Base-by-base conservation (phyloP, 2,329 filamentous ascomycete genomes). In the Scedosporium dehoogii region DNA sequence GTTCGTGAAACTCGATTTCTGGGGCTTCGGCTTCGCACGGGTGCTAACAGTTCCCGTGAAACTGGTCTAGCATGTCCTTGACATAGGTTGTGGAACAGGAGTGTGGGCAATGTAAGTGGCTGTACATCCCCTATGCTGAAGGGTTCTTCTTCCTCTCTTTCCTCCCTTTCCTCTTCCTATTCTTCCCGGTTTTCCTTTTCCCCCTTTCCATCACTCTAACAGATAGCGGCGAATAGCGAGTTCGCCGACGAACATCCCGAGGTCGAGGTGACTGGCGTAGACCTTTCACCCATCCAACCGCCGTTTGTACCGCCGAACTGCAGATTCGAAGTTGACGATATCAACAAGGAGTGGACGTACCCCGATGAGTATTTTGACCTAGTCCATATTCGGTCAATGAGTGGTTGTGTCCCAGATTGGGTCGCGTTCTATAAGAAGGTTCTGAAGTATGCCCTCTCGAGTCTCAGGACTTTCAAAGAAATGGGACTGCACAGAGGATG, bases 301-400 rank as follows among this genome's bases (percentile, higher is more conserved):
- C 74, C 73, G 16, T 82, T 74, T 70, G 79, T 86, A 0, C 84
- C 85, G 0, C 76, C 79, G 14, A 89, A 88, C 67, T 83, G 86
- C 60, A 79, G 81, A 64, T 89, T 88, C 63, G 78, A 86, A 62
- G 79, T 88, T 44, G 85, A 88, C 69, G 85, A 89, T 65, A 79
- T 84, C 41, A 82, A 83, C 64, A 76, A 71, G 21, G 69, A 74
- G 4, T 79, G 76, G 76, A 82, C 73, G 69, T 83, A 73, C 41
- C 74, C 78, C 0, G 68, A 74, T 0, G 67, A 77, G 59, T 69
- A 76, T 59, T 85, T 85, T 65, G 84, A 88, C 71, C 83, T 80
- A 65, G 78, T 88, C 55, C 85, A 87, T 69, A 76, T 80, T 1
- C 80, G 81, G 29, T 74, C 80, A 63, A 73, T 86, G 68, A 73